Evolutionary conservation across 805 yeast genomes (phyloP).

Genomic region (Candida taoyuanica): DNA sequence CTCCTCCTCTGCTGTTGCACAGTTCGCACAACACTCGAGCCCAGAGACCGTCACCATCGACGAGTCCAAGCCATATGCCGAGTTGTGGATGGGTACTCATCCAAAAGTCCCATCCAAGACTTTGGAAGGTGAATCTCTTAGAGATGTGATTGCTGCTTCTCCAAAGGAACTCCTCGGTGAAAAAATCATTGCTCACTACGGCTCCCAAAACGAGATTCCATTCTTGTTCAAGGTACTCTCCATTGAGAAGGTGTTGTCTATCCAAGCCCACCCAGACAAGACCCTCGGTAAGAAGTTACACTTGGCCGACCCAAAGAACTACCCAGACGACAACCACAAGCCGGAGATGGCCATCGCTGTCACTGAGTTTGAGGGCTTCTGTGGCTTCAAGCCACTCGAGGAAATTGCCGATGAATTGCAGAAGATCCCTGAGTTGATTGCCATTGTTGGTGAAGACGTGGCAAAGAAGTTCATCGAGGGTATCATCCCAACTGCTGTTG

Average conservation of each 20-base stretch:
- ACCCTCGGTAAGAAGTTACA: slow-evolving; percentile 71
- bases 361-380: slow-evolving; percentile 93
- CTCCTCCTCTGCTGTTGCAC: slow-evolving; percentile 80
- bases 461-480: slow-evolving; percentile 49
- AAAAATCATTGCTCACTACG: slow-evolving; percentile 58
- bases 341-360: slow-evolving; percentile 99
- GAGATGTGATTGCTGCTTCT: slow-evolving; percentile 57
- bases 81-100: slow-evolving; percentile 99
- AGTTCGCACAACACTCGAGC: slow-evolving; percentile 70
- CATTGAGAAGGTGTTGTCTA: slow-evolving; percentile 86
- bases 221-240: slow-evolving; percentile 92
- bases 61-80: slow-evolving; percentile 86
- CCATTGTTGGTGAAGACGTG: slow-evolving; percentile 60
- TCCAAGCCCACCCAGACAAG: slow-evolving; percentile 98
- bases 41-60: slow-evolving; percentile 52
- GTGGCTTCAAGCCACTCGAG: slow-evolving; percentile 91
- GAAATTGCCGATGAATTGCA: slow-evolving; percentile 67
- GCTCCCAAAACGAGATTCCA: slow-evolving; percentile 70
- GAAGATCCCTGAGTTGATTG: slow-evolving; percentile 71
- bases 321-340: slow-evolving; percentile 97
- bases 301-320: slow-evolving; percentile 80
- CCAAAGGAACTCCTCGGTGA: slow-evolving; percentile 60
- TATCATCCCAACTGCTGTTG: slow-evolving; percentile 36
- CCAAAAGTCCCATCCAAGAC: slow-evolving; percentile 78
- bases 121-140: slow-evolving; percentile 52